These are phyloP conservation scores for Dendrobium officinale DNA, from an alignment of 106 monocot species.

Conservation along the genomic window DNA sequence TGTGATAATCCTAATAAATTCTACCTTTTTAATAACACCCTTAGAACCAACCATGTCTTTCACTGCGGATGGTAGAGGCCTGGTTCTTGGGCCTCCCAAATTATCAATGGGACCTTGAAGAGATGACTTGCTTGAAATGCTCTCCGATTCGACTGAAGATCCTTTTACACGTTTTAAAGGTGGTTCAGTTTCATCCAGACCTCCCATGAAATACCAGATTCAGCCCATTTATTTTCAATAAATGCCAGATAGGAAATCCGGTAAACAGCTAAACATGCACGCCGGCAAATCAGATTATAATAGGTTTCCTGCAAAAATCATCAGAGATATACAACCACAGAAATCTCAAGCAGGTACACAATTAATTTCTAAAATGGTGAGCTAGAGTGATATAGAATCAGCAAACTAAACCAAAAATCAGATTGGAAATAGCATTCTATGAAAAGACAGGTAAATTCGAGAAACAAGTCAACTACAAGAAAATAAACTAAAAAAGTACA, in stretches of 20 bases:
- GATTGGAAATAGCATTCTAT: background rate
- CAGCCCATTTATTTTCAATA: conserved; percentile 43
- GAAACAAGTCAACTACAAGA: background rate
- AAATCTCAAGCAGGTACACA: background rate
- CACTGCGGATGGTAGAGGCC: conserved; percentile 38
- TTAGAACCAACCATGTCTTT: conserved; percentile 46
- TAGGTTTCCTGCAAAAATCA: background rate
- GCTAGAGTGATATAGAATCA: background rate
- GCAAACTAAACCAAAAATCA: background rate
- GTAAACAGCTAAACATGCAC: background rate
- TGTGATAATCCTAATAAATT: conserved; percentile 64
- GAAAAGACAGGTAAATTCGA: background rate
- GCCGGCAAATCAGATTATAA: background rate
- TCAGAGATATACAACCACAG: background rate
- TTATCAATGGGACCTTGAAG: conserved; percentile 19
- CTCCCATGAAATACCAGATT: conserved; percentile 60
- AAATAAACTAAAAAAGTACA: background rate
- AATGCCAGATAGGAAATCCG: background rate
- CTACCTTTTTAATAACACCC: conserved; percentile 47
- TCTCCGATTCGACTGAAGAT: conserved; percentile 26
- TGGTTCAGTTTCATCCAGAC: conserved; percentile 47
- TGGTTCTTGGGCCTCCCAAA: conserved; percentile 42
- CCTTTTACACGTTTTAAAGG: conserved; percentile 50
- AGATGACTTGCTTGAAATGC: conserved; percentile 16
- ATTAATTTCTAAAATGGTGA: background rate